These are phyloP conservation scores for Umbilicaria muhlenbergii DNA, from an alignment of 495 filamentous ascomycete genomes.

Conservation along the genomic window DNA sequence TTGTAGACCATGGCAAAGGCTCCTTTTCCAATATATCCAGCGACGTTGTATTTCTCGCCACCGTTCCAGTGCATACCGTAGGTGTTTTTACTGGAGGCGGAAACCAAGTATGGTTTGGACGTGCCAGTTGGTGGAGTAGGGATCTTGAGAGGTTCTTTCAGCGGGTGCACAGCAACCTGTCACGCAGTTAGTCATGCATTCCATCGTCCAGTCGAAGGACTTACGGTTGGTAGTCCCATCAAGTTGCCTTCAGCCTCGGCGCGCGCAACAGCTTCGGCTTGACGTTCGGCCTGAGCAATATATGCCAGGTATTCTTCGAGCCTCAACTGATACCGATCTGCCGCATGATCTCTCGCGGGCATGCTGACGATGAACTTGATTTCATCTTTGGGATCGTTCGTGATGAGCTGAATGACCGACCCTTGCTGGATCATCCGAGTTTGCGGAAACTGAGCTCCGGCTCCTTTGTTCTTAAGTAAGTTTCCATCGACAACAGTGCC, in stretches of 20 bases:
- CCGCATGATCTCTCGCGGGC: slow-evolving; percentile 47
- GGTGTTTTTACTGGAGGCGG: slow-evolving; percentile 21
- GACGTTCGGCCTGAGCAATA: slow-evolving; percentile 11
- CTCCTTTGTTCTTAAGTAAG: slow-evolving; percentile 30
- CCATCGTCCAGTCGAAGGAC: background rate
- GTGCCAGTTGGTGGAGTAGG: background rate
- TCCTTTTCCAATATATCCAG: slow-evolving; percentile 70
- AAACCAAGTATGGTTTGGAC: slow-evolving; percentile 3
- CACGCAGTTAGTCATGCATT: background rate
- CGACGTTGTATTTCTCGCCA: slow-evolving; percentile 65
- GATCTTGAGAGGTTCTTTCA: background rate
- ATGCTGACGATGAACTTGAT: slow-evolving; percentile 77
- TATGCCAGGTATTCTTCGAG: slow-evolving; percentile 33
- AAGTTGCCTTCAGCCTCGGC: background rate
- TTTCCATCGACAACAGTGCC: slow-evolving; percentile 70
- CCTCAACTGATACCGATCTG: slow-evolving; percentile 43
- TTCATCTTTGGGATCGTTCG: slow-evolving; percentile 26
- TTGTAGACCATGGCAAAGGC: slow-evolving; percentile 89
- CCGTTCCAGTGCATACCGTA: slow-evolving; percentile 67
- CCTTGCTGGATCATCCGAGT: slow-evolving; percentile 55
- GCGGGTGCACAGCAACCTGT: background rate
- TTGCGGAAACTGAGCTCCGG: slow-evolving; percentile 13
- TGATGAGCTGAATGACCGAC: slow-evolving; percentile 55
- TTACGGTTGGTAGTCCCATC: background rate
- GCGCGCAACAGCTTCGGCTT: slow-evolving; percentile 4